Base-by-base conservation (phyloP, 192 early-diverging fungal genomes). In the Gonapodya prolifera region DNA sequence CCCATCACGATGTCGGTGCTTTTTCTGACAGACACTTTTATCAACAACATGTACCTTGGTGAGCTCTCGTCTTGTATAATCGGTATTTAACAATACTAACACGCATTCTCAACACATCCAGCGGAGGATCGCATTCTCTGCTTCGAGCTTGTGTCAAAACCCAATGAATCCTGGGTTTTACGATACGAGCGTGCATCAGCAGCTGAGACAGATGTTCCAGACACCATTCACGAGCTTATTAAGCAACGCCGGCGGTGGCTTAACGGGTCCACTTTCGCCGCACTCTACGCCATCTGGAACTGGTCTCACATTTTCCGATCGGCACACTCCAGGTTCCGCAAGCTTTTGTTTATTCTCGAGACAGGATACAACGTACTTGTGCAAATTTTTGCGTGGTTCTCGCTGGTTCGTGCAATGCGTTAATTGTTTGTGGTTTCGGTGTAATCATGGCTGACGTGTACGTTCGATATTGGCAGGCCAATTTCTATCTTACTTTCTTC, bases 41-140 rank as follows among this genome's bases (percentile, higher is more conserved):
- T 73, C 71, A 92, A 94, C 35, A 97, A 96, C 85, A 98, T 96
- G 94, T 97, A 97, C 80, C 83, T 97, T 73, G 92, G 90, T 33
- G 89, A 92, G 82, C 32, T 69, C 1, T 31, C 17, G 18, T 34
- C 75, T 34, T 28, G 18, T 78, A 2, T 34, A 35, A 28, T 23
- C 28, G 75, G 34, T 23, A 30, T 34, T 16, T 2, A 31, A 30
- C 33, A 76, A 34, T 82, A 8, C 30, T 29, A 16, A 17, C 35
- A 74, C 78, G 0, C n/a, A 70, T 17, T 79, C 2, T 35, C 33
- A 61, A 76, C 36, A 28, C 80, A 18, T 34, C 81, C 88, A 74
- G 87, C 87, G 30, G 88, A 89, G 76, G 93, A 94, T 84, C 87
- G 93, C 77, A 94, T 94, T 78, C 79, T 94, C 35, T 92, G 91